These are phyloP conservation scores for Cadophora gregata DNA, from an alignment of 2,329 filamentous ascomycete genomes.

Conservation along the genomic window DNA sequence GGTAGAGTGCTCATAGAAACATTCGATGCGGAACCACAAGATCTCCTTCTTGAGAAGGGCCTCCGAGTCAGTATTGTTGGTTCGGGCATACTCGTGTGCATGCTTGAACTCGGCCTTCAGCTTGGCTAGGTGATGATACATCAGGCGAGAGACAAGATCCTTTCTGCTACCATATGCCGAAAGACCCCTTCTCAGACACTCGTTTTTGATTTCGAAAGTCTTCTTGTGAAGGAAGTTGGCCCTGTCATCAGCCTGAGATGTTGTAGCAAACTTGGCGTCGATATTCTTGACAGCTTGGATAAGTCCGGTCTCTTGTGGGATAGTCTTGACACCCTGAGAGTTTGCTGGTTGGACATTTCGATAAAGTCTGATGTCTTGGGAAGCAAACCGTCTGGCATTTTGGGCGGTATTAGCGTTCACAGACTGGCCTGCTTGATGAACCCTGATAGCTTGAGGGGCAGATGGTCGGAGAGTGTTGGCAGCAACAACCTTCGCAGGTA, in stretches of 20 bases:
- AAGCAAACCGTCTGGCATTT: not conserved
- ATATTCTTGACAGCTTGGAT: not conserved
- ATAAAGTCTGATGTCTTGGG: not conserved
- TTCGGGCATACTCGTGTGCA: not conserved
- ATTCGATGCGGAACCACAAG: slow-evolving; percentile 6
- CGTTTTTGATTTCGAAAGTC: slow-evolving; percentile 2
- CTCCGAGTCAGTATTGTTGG: not conserved
- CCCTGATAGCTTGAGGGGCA: not conserved
- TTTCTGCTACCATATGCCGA: not conserved
- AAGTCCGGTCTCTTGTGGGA: not conserved
- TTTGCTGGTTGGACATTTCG: not conserved
- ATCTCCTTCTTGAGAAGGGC: not conserved
- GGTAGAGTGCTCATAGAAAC: not conserved
- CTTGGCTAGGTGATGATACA: not conserved
- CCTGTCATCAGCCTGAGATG: not conserved
- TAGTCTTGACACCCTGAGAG: not conserved
- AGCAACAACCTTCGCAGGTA: not conserved
- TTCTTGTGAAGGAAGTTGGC: not conserved
- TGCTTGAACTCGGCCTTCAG: slow-evolving; percentile 1
- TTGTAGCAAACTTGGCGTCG: not conserved
- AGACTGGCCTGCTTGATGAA: not conserved
- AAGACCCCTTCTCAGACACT: not conserved
- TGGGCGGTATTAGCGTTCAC: not conserved
- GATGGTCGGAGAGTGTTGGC: not conserved
- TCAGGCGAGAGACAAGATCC: not conserved